Evolutionary conservation across 306 rosid species (phyloP), one percentile per base, ranked within the genome.

Genomic region (Sophora flavescens): DNA sequence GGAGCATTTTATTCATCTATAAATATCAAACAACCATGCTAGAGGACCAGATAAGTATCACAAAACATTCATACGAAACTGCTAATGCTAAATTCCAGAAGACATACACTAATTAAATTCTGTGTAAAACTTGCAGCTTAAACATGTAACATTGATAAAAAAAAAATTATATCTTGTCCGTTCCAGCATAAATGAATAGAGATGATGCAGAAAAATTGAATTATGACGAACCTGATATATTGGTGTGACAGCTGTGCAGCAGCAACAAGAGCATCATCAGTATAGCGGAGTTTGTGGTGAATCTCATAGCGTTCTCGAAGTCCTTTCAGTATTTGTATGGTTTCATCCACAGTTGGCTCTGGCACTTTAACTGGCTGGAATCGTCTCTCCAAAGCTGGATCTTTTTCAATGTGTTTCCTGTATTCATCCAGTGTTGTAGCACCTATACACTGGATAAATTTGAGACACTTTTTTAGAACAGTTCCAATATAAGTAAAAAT

Each of bases 361-460:
- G 97, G 98, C 62, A 94, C 97, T 83, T 84, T 94, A 63, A 92
- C 98, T 1, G 98, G 98, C 78, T 94, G 98, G 70, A 94, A 94
- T 63, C 97, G 86, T 70, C 98, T 89, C 84, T 94, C 97, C 75
- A 94, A 81, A 45, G 98, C 98, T 39, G 98, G 97, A 66, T 94
- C 97, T 70, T 92, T 94, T 74, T 94, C 98, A 80, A 94, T 90
- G 84, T 94, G 98, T 82, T 92, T 94, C 76, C 98, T 90, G 84
- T 94, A 92, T 83, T 94, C 98, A 81, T 94, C 97, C 6, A 94
- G 81, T 38, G 98, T 94, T 22, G 98, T 94, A 84, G 98, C 98
- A 54, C 97, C 97, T 75, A 94, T 94, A 72, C 98, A 94, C 98
- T 94, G 88, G 84, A 85, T 47, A 77, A 71, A 67, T 62, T 54